Evolutionary conservation across 805 yeast genomes (phyloP), one percentile per base, ranked within the genome.

Genomic region (Tetrapisispora pingtungensis): DNA sequence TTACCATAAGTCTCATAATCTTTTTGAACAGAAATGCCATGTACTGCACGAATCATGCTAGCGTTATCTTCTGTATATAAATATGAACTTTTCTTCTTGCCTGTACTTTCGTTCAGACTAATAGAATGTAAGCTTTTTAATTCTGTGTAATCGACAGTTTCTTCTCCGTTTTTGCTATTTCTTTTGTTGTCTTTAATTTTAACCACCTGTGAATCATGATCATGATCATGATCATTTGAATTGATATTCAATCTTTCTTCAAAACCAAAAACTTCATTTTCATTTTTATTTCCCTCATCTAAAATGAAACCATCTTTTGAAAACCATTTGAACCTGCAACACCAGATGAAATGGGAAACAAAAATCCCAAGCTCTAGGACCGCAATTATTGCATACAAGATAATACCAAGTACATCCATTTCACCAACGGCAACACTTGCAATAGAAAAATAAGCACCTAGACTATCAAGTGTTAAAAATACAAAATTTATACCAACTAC

Each of bases 401-500:
- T 71, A 49, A 84, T 73, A 36, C 96, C 93, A 75, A 90, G 72
- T n/a, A 77, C 61, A 60, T 89, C 96, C 58, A 84, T 56, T 32
- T 71, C 69, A 3, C 81, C 93, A 24, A 81, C 71, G 1, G 69
- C 65, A 49, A 73, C 71, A 61, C 85, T 77, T 28, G 74, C 64
- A 64, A 84, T 73, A 12, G 94, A 84, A 51, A 86, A 78, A 35
- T 85, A 62, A 0, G 97, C 96, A 8, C 97, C 97, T 22, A 75
- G 49, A 4, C 84, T 75, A 60, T 90, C 97, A 66, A 89, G 65
- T 5, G 71, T 55, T 46, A 90, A 68, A 50, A 90, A 90, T 3
- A 83, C 52, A 56, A 90, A 88, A 59, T 88, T 88, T 56, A 90
- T 82, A 0, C 97, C 97, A 3, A 88, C 78, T 3, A 90, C 97